Base-by-base conservation (phyloP, 768 basidiomycete species). In the Phylloporus rhodoxanthus region DNA sequence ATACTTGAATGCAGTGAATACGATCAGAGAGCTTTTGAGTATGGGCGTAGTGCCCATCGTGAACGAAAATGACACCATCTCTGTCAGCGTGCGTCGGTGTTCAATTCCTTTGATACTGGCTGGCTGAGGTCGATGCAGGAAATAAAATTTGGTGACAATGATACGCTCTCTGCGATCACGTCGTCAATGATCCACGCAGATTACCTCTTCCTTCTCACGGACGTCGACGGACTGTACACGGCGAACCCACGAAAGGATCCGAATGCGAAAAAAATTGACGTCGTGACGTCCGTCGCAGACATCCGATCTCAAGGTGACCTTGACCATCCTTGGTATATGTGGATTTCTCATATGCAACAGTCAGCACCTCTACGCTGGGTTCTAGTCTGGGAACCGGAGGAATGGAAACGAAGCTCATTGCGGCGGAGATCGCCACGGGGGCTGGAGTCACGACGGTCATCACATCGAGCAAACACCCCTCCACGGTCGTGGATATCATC, bases 141-240 rank as follows among this genome's bases (percentile, higher is more conserved):
- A 85, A 98, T 99, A 54, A 95, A 93, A 88, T 99, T 99, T 58
- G 96, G 96, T 42, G 96, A 98, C 71, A 98, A 98, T 66, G 96
- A 99, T 66, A 97, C 95, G 0, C 74, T 99, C 15, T 97, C 95
- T 34, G 96, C 96, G 17, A 94, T 99, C 52, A 94, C 96, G 1
- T 86, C 93, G 4, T 90, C 91, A 7, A 98, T 99, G 89, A 85
- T 98, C 21, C 91, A 95, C 56, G 96, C 96, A 15, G 95, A 98
- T 67, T 99, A 93, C 65, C 81, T 98, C 10, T 97, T 98, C 68
- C 78, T 99, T 3, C 72, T 98, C 32, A 99, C 96, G 2, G 96
- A 99, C 58, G 96, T 99, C 5, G 93, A 97, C 53, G 91, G 91
- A 4, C 68, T 99, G 53, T 99, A 97, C 65, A 95, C 92, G 0